Percentiles rank a stretch among this genome's conserved stretches.
phyloP scores from a whole-genome alignment of 306 rosid species.

The Senna tora region DNA sequence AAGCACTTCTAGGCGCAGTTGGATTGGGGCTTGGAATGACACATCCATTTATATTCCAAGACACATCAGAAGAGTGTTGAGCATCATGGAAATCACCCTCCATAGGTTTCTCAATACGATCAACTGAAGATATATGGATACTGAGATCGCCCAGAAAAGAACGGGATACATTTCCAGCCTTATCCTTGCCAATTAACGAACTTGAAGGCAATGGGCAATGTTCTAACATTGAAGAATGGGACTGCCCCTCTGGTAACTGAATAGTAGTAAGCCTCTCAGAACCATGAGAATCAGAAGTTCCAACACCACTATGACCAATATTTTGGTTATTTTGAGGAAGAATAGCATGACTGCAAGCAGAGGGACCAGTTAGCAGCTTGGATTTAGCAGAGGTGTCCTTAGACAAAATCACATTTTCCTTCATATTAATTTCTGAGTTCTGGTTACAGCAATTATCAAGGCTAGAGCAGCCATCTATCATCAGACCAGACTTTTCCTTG shows the following conservation, averaged over 20 bases:
- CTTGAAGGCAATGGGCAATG: conserved; percentile 41
- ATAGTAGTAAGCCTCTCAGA: conserved; percentile 42
- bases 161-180: conserved; percentile 50
- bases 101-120: conserved; percentile 56
- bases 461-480: conserved; percentile 45
- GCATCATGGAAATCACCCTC: conserved; percentile 51
- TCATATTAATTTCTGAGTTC: conserved; percentile 39
- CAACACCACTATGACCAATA: conserved; percentile 40
- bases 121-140: conserved; percentile 66
- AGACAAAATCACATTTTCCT: conserved; percentile 42
- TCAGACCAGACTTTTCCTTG: no score
- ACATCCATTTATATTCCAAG: conserved; percentile 64
- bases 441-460: conserved; percentile 44
- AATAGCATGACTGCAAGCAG: conserved; percentile 43
- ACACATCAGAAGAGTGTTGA: conserved; percentile 57
- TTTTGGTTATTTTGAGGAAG: conserved; percentile 39
- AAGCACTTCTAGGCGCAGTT: conserved; percentile 84
- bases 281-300: conserved; percentile 44
- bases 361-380: conserved; percentile 37
- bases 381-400: conserved; percentile 37
- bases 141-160: conserved; percentile 54
- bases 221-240: conserved; percentile 43
- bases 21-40: conserved; percentile 69
- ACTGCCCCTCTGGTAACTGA: conserved; percentile 43
- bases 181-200: conserved; percentile 47